phyloP scores from a whole-genome alignment of 495 filamentous ascomycete genomes.

The Penicillium desertorum region DNA sequence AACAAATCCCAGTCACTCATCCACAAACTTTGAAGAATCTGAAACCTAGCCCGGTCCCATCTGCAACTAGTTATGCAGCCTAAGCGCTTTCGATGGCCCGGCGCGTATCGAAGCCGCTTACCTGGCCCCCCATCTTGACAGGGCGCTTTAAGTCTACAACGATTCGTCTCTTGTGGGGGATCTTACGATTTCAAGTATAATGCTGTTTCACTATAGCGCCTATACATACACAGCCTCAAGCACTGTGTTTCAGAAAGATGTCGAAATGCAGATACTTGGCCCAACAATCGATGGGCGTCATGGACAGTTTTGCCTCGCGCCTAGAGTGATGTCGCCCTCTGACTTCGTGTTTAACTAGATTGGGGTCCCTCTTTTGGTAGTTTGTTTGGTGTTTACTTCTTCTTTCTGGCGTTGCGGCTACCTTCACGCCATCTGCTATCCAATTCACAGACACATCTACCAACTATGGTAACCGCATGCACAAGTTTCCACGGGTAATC shows the following conservation, averaged over 20 bases:
- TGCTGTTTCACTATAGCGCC: constrained; percentile 42
- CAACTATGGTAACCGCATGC: constrained; percentile 30
- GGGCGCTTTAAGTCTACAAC: constrained; percentile 20
- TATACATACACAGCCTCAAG: constrained; percentile 26
- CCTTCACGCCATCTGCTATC: background rate
- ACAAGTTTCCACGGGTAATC: constrained; percentile 31
- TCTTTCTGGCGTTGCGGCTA: constrained; percentile 7
- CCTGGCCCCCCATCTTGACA: constrained; percentile 22
- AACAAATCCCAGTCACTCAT: background rate
- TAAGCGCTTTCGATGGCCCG: constrained; percentile 33
- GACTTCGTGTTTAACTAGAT: constrained; percentile 24
- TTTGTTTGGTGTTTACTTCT: constrained; percentile 11
- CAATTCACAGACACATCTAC: background rate
- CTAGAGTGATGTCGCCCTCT: constrained; percentile 15
- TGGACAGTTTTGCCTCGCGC: constrained; percentile 22
- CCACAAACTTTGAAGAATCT: background rate
- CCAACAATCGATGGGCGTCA: constrained; percentile 14
- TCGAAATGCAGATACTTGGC: constrained; percentile 11
- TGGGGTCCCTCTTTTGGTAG: background rate
- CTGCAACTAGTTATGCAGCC: constrained; percentile 7
- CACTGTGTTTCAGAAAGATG: constrained; percentile 29
- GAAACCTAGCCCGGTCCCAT: constrained; percentile 20
- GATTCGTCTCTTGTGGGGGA: constrained; percentile 11
- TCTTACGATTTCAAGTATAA: constrained; percentile 17
- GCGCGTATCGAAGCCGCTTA: constrained; percentile 38